Conservation (phyloP, 768 basidiomycete genomes). For the Suillus paluster region DNA sequence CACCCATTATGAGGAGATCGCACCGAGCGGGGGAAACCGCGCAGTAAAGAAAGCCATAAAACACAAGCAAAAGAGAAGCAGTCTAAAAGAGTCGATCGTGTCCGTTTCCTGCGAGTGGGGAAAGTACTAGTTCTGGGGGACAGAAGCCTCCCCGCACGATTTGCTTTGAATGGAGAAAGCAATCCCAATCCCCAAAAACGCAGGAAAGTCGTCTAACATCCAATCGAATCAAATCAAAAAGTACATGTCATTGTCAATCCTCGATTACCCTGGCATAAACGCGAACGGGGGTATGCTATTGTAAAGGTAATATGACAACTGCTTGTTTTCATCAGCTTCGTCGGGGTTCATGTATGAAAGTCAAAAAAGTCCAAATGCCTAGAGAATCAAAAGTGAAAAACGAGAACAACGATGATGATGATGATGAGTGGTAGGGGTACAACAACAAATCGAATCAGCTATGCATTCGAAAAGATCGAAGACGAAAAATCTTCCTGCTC, state of each 20-base stretch:
- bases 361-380: neutral
- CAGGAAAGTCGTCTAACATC: conserved; percentile 21
- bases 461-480: neutral
- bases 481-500: conserved; percentile 63
- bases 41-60: conserved; percentile 89
- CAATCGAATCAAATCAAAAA: conserved; percentile 5
- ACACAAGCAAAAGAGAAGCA: conserved; percentile 85
- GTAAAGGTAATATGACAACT: neutral
- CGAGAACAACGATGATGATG: neutral
- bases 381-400: conserved; percentile 8
- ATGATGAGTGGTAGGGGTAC: conserved; percentile 2
- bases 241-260: neutral
- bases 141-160: conserved; percentile 18
- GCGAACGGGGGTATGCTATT: conserved; percentile 1
- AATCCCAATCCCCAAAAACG: conserved; percentile 25
- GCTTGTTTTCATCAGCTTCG: conserved; percentile 3
- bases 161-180: conserved; percentile 12
- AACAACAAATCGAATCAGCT: neutral
- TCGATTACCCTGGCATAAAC: neutral
- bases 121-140: too few species aligned
- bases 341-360: neutral
- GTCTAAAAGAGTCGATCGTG: conserved; percentile 87
- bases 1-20: conserved; percentile 81
- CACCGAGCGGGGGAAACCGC: conserved; percentile 68
- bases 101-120: conserved; percentile 51